phyloP scores from a whole-genome alignment of 78 protist species.

The Protostelium mycophagum region DNA sequence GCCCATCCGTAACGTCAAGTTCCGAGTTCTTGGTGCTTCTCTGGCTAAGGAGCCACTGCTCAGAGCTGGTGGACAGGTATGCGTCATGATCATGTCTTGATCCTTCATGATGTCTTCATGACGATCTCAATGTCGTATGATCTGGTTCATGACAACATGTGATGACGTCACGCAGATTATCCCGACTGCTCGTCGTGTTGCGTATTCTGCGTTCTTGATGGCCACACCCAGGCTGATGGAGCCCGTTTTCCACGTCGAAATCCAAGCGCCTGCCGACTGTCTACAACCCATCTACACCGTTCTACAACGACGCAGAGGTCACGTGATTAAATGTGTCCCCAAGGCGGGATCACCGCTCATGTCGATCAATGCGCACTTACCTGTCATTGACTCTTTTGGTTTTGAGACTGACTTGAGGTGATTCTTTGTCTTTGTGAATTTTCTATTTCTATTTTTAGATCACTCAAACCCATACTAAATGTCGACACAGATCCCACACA shows the following conservation, averaged over 20 bases:
- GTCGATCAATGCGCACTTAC: slow-evolving; percentile 79
- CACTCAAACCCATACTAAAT: not conserved
- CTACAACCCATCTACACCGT: slow-evolving; percentile 86
- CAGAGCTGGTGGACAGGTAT: slow-evolving; percentile 85
- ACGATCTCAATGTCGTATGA: no score
- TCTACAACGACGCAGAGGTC: slow-evolving; percentile 84
- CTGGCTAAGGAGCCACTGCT: slow-evolving; percentile 67
- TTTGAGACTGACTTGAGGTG: slow-evolving; percentile 94
- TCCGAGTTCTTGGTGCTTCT: slow-evolving; percentile 80
- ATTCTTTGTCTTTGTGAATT: slow-evolving; percentile 36
- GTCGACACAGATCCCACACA: slow-evolving; percentile 50
- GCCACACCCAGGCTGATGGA: slow-evolving; percentile 98
- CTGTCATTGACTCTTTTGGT: slow-evolving; percentile 98
- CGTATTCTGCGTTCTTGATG: slow-evolving; percentile 75
- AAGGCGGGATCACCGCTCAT: slow-evolving; percentile 93
- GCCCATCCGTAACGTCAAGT: slow-evolving; percentile 85
- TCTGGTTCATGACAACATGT: no score
- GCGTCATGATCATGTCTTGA: not conserved
- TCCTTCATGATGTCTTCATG: not conserved
- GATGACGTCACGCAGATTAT: no score
- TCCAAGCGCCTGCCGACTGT: slow-evolving; percentile 90
- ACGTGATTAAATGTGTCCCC: slow-evolving; percentile 70
- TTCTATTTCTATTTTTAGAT: not conserved
- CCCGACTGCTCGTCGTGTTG: slow-evolving; percentile 92
- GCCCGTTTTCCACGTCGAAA: slow-evolving; percentile 90